Evolutionary conservation across 75 land plant genomes (phyloP), one percentile per base, ranked within the genome.

Genomic region (Adiantum capillusveneris): DNA sequence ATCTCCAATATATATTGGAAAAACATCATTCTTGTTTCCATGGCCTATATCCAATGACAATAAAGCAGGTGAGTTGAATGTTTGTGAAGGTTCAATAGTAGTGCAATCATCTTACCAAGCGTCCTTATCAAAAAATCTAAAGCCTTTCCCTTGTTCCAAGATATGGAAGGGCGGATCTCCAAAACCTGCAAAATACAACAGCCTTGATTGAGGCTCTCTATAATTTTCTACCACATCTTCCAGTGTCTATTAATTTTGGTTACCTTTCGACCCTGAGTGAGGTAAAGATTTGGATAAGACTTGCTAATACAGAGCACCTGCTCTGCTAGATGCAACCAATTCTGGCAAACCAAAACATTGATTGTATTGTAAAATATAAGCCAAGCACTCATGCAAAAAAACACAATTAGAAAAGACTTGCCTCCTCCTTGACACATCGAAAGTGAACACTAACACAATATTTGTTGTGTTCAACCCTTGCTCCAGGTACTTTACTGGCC

Each of bases 111-210:
- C 59, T 64, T 42, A 87, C 96, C 93, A 19, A 90, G 72, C 39
- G 96, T 73, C 44, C 77, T 74, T 19, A 90, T 50, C 43, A 90
- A 58, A 55, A 76, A 90, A 41, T 90, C 88, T 18, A 90, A 64
- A n/a, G 96, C 96, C 53, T 75, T 90, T 34, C 96, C 96, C 50
- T 90, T 90, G 72, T 90, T 85, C 96, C 96, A 90, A 57, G 76
- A 74, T 34, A 90, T 87, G 14, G 68, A 60, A 22, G 96, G 96
- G 6, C 96, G 84, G 59, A 90, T 73, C 72, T 90, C 96, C 50
- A 87, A 72, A 13, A 87, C 92, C 95, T 89, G 58, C 26, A 24
- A 2, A 25, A 44, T 34, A 19, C 25, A 26, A 28, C 18, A 9
- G 5, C 22, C 5, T 46, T 17, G 14, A 46, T 2, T 3, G 5